A percentile compares a stretch with the other conserved stretches of the same genome.
These are phyloP conservation scores for Colletotrichum camelliae DNA, from an alignment of 2,329 filamentous ascomycete genomes.

Conservation along the genomic window DNA sequence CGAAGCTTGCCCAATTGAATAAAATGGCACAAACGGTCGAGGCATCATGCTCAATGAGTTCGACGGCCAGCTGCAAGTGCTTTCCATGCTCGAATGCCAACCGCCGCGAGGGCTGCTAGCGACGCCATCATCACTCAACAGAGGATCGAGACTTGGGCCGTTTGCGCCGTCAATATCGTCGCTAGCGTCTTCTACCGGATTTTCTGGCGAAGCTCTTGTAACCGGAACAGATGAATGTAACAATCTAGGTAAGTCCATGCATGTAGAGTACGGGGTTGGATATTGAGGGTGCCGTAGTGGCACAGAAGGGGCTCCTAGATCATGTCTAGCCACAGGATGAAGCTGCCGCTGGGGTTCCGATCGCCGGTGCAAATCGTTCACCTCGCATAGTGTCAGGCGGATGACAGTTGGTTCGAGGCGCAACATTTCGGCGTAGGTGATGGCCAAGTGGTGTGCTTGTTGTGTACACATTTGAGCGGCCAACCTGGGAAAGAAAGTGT, in stretches of 20 bases:
- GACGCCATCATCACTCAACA: neutral
- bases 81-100: neutral
- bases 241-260: neutral
- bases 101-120: neutral
- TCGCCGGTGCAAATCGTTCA: conserved; percentile 39
- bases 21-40: neutral
- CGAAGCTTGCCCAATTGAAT: neutral
- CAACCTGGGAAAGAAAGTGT: neutral
- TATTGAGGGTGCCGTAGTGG: neutral
- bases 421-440: conserved; percentile 37
- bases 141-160: neutral
- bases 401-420: conserved; percentile 45
- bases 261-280: neutral
- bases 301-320: neutral
- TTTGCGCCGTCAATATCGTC: neutral
- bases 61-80: neutral
- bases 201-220: neutral
- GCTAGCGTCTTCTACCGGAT: neutral
- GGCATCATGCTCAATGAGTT: neutral
- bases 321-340: neutral
- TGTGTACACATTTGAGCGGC: neutral
- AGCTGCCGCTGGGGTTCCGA: neutral
- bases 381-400: conserved; percentile 44
- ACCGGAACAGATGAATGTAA: neutral
- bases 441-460: neutral